These are phyloP conservation scores for Coemansia sp. DNA, from an alignment of 192 early-diverging fungal genomes.

Conservation along the genomic window DNA sequence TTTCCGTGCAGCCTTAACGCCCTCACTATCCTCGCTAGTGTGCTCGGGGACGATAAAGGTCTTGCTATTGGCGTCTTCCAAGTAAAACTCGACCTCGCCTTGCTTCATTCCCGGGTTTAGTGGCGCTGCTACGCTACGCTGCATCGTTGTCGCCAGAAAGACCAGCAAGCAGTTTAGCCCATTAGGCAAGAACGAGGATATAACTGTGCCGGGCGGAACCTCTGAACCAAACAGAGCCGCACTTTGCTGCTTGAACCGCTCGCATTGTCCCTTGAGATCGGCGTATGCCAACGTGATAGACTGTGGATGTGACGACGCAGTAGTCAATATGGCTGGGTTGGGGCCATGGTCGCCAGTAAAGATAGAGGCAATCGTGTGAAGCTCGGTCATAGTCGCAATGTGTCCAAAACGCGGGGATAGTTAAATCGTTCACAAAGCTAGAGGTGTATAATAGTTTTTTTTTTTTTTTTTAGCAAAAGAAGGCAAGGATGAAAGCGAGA, in stretches of 20 bases:
- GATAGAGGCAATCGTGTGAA: constrained; percentile 44
- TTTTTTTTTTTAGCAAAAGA: background rate
- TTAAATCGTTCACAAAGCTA: background rate
- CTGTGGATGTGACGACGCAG: constrained; percentile 42
- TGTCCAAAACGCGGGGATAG: background rate
- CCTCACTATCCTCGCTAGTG: constrained; percentile 54
- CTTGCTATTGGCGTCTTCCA: constrained; percentile 67
- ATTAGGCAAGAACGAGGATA: constrained; percentile 69
- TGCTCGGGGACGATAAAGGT: constrained; percentile 67
- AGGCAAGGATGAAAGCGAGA: too few species aligned
- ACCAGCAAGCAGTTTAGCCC: constrained; percentile 65
- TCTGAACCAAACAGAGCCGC: constrained; percentile 27
- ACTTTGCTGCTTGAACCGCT: constrained; percentile 41
- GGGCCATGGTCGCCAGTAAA: constrained; percentile 25
- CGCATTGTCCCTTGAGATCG: constrained; percentile 45
- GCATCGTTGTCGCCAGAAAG: constrained; percentile 66
- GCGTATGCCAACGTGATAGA: constrained; percentile 42
- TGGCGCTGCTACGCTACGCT: constrained; percentile 70
- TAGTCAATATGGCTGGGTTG: constrained; percentile 44
- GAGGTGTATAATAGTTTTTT: background rate
- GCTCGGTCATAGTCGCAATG: constrained; percentile 3
- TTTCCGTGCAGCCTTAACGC: constrained; percentile 58
- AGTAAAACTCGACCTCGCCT: constrained; percentile 74
- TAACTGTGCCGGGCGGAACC: constrained; percentile 39
- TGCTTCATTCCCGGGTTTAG: constrained; percentile 69